Evolutionary conservation across 1,139 yeast species (phyloP), one percentile per base, ranked within the genome.

Genomic region (Suhomyces terraborum): DNA sequence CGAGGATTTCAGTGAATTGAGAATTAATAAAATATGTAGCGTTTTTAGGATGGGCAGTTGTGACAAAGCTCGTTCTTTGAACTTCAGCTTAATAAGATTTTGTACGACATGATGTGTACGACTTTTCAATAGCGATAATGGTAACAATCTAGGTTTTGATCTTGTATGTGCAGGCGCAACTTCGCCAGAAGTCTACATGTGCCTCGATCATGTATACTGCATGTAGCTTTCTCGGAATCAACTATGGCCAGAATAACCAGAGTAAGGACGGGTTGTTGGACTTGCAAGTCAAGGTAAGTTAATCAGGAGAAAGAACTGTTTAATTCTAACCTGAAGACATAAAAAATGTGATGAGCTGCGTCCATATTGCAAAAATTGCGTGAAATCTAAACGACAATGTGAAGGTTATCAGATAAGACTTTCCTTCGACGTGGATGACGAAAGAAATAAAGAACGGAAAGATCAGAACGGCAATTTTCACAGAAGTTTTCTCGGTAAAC

Each of bases 281-380:
- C 75, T 3, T 73, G 79, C 52, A 73, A 73, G 44, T 60, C 55
- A 41, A 52, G 71, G 43, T 30, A 19, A 20, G 32, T 30, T 13
- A 4, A n/a, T 19, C 10, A 6, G 18, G 13, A 2, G 20, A 4
- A 8, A 12, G 6, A 7, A 12, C 14, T 12, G 16, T 6, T 30
- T 4, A 4, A 3, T 4, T 19, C 24, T 30, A 30, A 30, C 32
- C 12, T 12, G 8, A 12, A 29, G 32, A 8, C 69, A 76, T 42
- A 59, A 77, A 37, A 80, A 80, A 45, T 80, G 85, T 54, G 84
- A 79, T 55, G 81, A 80, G 50, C 61, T 66, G 0, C 77, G 75
- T 50, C 85, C 85, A 1, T 48, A 52, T 12, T 80, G 85, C 56
- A 61, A 64, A 22, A 79, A 78, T 55, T 80, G 85, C 55, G 32